Evolutionary conservation across 225 moss, liverwort and hornwort species (phyloP).

Genomic region (Marchantia polymorpha): DNA sequence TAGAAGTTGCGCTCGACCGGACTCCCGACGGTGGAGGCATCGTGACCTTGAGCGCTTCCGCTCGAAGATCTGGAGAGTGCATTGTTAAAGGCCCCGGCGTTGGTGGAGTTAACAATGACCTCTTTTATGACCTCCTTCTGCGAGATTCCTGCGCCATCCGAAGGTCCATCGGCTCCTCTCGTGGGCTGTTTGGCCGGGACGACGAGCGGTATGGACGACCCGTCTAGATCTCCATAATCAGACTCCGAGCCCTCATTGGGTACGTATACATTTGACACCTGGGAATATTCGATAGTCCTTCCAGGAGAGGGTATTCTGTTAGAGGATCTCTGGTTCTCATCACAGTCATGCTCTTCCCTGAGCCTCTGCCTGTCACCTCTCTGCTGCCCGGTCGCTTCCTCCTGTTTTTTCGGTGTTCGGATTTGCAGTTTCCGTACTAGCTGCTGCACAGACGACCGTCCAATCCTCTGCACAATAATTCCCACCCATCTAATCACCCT

Average conservation of each 20-base stretch:
- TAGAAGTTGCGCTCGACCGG: conserved; percentile 50
- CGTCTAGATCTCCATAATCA: conserved; percentile 22
- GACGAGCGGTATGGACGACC: conserved; percentile 12
- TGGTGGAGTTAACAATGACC: conserved; percentile 29
- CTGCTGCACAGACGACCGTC: conserved; percentile 76
- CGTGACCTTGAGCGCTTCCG: conserved; percentile 67
- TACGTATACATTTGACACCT: conserved; percentile 19
- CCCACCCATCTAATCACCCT: not conserved
- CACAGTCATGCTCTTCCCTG: conserved; percentile 22
- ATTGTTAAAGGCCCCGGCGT: conserved; percentile 20
- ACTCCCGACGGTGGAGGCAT: conserved; percentile 62
- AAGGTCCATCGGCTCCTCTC: conserved; percentile 26
- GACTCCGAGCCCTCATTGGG: conserved; percentile 18
- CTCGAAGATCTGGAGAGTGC: conserved; percentile 81
- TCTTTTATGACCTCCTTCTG: conserved; percentile 38
- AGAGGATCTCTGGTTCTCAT: not conserved
- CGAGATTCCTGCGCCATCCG: conserved; percentile 28
- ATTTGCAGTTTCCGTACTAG: conserved; percentile 75
- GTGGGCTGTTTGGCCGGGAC: conserved; percentile 14
- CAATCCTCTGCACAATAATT: conserved; percentile 50
- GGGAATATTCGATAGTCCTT: conserved; percentile 19
- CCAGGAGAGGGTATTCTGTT: conserved; percentile 9
- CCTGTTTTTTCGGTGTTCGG: conserved; percentile 48
- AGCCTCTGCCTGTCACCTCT: conserved; percentile 30
- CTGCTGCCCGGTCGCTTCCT: conserved; percentile 30